Conservation (phyloP, 768 basidiomycete species). For the Termitomyces heimii region DNA sequence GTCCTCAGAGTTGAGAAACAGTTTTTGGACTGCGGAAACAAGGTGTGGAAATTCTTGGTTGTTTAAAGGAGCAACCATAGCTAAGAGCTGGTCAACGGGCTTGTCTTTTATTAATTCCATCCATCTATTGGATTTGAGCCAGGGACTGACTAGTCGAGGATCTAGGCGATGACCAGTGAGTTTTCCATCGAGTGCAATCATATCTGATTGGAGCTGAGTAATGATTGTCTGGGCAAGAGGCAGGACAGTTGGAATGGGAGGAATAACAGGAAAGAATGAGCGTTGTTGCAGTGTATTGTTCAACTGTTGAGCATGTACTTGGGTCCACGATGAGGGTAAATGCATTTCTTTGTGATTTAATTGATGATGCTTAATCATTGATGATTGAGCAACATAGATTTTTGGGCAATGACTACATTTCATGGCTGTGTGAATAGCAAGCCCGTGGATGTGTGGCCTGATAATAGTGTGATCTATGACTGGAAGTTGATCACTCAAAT, state of each 20-base stretch:
- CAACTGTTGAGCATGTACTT: neutral
- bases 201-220: no score
- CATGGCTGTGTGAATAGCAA: neutral
- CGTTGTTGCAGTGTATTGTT: neutral
- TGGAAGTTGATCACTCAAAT: neutral
- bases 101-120: no score
- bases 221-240: no score
- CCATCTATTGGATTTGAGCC: no score
- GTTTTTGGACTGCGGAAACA: no score
- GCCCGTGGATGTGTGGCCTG: neutral
- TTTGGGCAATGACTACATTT: neutral
- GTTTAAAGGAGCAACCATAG: no score
- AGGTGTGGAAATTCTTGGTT: no score
- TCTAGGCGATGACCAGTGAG: no score
- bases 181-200: no score
- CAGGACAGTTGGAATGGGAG: neutral
- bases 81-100: no score
- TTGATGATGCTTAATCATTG: neutral
- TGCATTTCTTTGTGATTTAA: neutral
- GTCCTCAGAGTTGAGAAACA: no score
- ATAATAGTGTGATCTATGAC: fast-evolving
- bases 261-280: neutral
- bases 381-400: neutral
- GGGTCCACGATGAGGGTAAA: neutral
- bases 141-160: no score